These are phyloP conservation scores for Trametes sanguinea DNA, from an alignment of 768 basidiomycete genomes.

Conservation along the genomic window DNA sequence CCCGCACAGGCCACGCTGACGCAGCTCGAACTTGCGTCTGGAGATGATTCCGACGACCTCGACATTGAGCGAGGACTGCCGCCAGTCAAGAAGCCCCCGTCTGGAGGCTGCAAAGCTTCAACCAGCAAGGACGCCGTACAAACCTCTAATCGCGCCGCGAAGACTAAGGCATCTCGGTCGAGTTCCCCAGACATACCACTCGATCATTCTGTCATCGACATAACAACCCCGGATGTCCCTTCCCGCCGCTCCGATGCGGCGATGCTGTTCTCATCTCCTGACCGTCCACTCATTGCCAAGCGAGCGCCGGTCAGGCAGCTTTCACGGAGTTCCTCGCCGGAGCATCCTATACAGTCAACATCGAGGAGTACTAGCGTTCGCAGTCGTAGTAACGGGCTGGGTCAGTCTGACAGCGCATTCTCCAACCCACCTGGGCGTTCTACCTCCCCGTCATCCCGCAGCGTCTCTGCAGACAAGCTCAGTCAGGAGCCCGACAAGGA, in stretches of 20 bases:
- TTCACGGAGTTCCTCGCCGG: slow-evolving; percentile 18
- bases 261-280: slow-evolving; percentile 12
- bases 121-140: background rate
- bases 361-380: slow-evolving; percentile 10
- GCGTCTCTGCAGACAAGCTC: slow-evolving; percentile 17
- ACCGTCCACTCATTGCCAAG: slow-evolving; percentile 7
- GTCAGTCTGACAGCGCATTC: background rate
- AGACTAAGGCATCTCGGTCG: background rate
- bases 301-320: background rate
- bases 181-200: slow-evolving; percentile 31
- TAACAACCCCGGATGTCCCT: slow-evolving; percentile 31
- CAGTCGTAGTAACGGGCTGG: slow-evolving; percentile 1
- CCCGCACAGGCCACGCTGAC: slow-evolving; percentile 34
- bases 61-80: slow-evolving; percentile 52
- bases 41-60: slow-evolving; percentile 57
- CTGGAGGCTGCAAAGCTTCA: background rate
- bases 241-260: background rate
- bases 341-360: slow-evolving; percentile 4
- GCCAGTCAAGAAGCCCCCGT: slow-evolving; percentile 3
- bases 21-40: slow-evolving; percentile 46
- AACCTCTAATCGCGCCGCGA: background rate
- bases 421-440: slow-evolving; percentile 16
- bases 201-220: slow-evolving; percentile 33
- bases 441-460: slow-evolving; percentile 18
- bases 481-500: background rate